These are phyloP conservation scores for Mimosa bimucronata DNA, from an alignment of 306 rosid species.

Conservation along the genomic window DNA sequence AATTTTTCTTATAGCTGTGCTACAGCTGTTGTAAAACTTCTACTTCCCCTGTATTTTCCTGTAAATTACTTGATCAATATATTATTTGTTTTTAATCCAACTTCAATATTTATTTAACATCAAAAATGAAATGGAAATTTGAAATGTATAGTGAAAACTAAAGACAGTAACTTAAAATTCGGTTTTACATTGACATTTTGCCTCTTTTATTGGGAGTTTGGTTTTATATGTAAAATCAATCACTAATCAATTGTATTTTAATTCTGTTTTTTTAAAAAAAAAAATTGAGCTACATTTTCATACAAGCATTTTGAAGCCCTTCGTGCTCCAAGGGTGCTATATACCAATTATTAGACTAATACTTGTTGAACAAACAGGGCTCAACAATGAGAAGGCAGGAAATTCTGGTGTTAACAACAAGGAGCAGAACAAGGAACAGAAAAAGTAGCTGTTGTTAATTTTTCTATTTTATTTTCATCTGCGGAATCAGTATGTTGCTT, in stretches of 20 bases:
- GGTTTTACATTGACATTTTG: not conserved
- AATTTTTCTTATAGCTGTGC: not conserved
- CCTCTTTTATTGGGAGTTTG: not conserved
- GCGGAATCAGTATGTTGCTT: slow-evolving; percentile 19
- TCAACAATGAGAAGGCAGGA: slow-evolving; percentile 47
- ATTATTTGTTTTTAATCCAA: not conserved
- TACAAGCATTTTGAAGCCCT: not conserved
- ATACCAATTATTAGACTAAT: slow-evolving; percentile 24
- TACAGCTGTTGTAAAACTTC: not conserved
- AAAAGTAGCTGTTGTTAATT: slow-evolving; percentile 59
- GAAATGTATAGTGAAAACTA: not conserved
- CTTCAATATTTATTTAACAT: not conserved
- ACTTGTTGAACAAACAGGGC: slow-evolving; percentile 53
- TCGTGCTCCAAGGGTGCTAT: not conserved
- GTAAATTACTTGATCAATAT: not conserved
- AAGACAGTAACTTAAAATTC: not conserved
- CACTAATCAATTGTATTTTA: not conserved
- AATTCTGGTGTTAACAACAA: slow-evolving; percentile 42
- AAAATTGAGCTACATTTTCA: not conserved
- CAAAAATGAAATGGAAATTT: not conserved
- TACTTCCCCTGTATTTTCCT: not conserved
- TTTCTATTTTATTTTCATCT: not conserved
- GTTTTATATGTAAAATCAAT: not conserved
- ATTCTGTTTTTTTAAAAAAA: too few relatives aligned
- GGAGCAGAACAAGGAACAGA: too few relatives aligned